Conservation (phyloP, 2,329 filamentous ascomycete species). For the Botrytis hyacinthi region DNA sequence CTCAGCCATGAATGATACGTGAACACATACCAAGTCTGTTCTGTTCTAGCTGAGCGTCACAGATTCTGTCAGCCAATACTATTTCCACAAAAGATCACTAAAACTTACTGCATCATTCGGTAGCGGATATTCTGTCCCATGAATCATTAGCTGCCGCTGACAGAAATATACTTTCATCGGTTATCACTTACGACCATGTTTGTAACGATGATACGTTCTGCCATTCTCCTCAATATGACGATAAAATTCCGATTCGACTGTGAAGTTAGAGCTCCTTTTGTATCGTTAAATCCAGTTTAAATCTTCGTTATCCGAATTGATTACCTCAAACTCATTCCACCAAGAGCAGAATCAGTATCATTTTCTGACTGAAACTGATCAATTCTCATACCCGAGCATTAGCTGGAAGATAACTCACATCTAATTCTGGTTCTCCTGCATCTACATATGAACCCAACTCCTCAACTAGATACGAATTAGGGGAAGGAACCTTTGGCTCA, state of each 20-base stretch:
- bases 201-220: conserved; percentile 19
- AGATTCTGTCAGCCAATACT: not conserved
- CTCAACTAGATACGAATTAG: not conserved
- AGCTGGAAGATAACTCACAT: not conserved
- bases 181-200: conserved; percentile 12
- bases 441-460: conserved; percentile 14
- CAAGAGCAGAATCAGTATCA: conserved; percentile 6
- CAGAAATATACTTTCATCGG: not conserved
- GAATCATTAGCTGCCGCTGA: not conserved
- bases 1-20: not conserved
- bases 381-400: not conserved
- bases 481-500: not conserved
- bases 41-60: not conserved
- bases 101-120: conserved; percentile 15
- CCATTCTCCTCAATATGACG: conserved; percentile 19
- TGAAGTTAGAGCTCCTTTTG: conserved; percentile 5
- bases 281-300: not conserved
- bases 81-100: not conserved
- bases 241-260: conserved; percentile 14
- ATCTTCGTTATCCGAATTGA: too few relatives aligned
- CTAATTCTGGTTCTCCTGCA: not conserved
- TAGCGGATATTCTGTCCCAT: conserved; percentile 15
- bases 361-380: not conserved
- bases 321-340: conserved; percentile 12
- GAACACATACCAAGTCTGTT: conserved; percentile 7